These are phyloP conservation scores for Boletus mariae DNA, from an alignment of 1,284 basidiomycete genomes.

Conservation along the genomic window DNA sequence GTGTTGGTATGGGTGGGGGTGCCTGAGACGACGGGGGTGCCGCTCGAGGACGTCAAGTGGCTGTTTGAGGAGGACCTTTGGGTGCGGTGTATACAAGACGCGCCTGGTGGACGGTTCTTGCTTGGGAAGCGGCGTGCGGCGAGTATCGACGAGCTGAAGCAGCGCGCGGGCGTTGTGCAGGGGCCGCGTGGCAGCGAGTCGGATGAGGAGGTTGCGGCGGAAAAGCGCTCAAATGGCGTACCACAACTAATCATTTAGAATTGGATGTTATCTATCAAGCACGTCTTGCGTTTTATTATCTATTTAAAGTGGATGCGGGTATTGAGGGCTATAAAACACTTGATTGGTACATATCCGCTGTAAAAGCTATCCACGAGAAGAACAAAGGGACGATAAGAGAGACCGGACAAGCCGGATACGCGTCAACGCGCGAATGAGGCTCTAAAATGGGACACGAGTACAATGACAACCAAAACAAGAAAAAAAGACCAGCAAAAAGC, in stretches of 20 bases:
- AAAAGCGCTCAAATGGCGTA: neutral
- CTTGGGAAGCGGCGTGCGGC: conserved; percentile 32
- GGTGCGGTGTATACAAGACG: conserved; percentile 41
- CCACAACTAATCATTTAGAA: neutral
- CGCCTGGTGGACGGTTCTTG: conserved; percentile 42
- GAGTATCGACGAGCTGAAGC: conserved; percentile 29
- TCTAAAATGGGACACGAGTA: conserved; percentile 1
- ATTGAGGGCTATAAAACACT: neutral
- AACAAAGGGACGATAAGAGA: conserved; percentile 1
- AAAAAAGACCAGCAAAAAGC: neutral
- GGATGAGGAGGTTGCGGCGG: conserved; percentile 1
- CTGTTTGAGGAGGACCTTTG: conserved; percentile 43
- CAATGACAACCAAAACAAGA: neutral
- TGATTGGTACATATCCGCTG: neutral
- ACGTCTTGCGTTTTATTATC: neutral
- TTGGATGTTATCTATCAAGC: neutral
- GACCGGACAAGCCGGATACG: conserved; percentile 3
- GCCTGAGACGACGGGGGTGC: conserved; percentile 46
- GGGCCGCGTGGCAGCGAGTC: neutral
- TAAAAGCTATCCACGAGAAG: neutral
- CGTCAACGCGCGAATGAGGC: neutral
- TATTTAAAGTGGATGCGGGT: neutral
- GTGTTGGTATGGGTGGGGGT: conserved; percentile 42
- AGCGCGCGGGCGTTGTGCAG: neutral
- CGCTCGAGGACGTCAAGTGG: conserved; percentile 45